Evolutionary conservation across 2,329 filamentous ascomycete genomes (phyloP).

Genomic region (Fusarium graminum): DNA sequence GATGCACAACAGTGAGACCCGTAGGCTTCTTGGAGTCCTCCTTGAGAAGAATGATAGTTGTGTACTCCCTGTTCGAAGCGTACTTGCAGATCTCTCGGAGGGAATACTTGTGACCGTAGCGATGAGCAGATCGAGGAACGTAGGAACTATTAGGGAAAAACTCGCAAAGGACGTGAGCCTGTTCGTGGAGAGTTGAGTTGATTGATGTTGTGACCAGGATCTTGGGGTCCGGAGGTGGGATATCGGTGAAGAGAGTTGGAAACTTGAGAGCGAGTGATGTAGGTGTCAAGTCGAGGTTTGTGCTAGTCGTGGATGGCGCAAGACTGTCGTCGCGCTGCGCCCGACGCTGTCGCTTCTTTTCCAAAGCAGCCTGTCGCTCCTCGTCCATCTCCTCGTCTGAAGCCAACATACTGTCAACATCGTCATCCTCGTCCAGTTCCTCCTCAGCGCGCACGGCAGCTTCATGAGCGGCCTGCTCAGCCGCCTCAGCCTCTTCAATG

Average conservation of each 20-base stretch:
- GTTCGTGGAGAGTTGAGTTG: conserved; percentile 87
- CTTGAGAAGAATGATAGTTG: conserved; percentile 84
- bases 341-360: conserved; percentile 61
- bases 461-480: conserved; percentile 63
- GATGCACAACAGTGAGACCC: conserved; percentile 84
- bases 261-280: conserved; percentile 72
- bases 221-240: conserved; percentile 76
- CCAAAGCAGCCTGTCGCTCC: conserved; percentile 58
- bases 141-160: conserved; percentile 91
- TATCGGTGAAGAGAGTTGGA: conserved; percentile 71
- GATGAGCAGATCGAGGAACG: conserved; percentile 86
- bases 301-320: conserved; percentile 71
- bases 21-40: conserved; percentile 90
- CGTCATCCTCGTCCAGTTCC: conserved; percentile 64
- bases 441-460: conserved; percentile 51
- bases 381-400: conserved; percentile 69
- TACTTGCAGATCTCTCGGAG: conserved; percentile 91
- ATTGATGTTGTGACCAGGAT: conserved; percentile 92
- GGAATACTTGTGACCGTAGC: conserved; percentile 90
- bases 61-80: conserved; percentile 84
- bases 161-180: conserved; percentile 81
- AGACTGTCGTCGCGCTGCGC: conserved; percentile 63
- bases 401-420: conserved; percentile 85
- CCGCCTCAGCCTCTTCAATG: conserved; percentile 66
- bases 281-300: conserved; percentile 73